phyloP scores from a whole-genome alignment of 345 rosid species.

The Populus pruinosa region DNA sequence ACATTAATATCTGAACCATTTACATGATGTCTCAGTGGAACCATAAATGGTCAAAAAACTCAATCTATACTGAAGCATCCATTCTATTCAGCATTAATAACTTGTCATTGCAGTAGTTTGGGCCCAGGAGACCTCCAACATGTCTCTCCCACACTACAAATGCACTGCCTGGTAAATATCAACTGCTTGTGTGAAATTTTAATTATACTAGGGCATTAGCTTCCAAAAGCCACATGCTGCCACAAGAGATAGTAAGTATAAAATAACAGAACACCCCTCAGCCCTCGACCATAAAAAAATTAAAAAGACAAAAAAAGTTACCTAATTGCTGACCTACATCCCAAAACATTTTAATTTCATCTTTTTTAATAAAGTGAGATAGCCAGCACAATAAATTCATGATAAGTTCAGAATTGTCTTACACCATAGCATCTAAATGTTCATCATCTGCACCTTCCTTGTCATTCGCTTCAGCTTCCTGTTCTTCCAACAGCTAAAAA shows the following conservation, averaged over 20 bases:
- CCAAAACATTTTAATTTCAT: neutral
- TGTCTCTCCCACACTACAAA: neutral
- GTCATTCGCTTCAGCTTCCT: constrained; percentile 84
- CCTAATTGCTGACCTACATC: neutral
- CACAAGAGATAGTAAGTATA: neutral
- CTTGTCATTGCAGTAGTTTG: neutral
- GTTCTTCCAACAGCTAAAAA: constrained; percentile 83
- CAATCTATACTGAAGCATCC: neutral
- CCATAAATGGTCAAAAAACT: neutral
- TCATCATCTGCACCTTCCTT: constrained; percentile 67
- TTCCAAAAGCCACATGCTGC: neutral
- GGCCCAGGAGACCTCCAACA: neutral
- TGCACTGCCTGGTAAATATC: neutral
- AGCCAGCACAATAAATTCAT: constrained; percentile 12
- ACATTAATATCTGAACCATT: neutral
- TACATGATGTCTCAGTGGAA: neutral
- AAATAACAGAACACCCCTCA: neutral
- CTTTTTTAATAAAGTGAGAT: neutral
- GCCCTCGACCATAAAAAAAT: neutral
- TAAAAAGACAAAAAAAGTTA: neutral
- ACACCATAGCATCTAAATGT: constrained; percentile 46
- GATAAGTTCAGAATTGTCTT: constrained; percentile 40
- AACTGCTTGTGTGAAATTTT: neutral
- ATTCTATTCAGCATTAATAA: neutral
- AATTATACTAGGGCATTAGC: neutral